Evolutionary conservation across 2,329 filamentous ascomycete species (phyloP).

Genomic region (Ramichloridium luteum): DNA sequence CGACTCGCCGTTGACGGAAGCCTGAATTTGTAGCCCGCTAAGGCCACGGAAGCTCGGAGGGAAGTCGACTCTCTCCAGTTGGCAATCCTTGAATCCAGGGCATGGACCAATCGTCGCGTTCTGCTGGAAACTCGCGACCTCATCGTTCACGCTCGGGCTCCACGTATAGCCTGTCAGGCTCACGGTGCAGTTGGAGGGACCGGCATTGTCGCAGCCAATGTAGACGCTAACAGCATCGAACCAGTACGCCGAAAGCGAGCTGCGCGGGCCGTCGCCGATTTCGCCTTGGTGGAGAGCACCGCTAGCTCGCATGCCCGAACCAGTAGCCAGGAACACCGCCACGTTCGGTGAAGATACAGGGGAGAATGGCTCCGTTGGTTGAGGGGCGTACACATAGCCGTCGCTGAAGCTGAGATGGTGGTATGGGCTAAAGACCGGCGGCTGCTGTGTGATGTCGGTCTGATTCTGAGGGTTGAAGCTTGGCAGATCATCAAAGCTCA

Average conservation of each 20-base stretch:
- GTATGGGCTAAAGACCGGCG: constrained; percentile 37
- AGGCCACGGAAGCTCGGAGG: constrained; percentile 29
- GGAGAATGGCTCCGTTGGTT: constrained; percentile 32
- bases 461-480: constrained; percentile 22
- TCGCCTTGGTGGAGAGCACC: constrained; percentile 29
- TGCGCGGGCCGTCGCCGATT: constrained; percentile 33
- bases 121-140: constrained; percentile 24
- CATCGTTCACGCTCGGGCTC: constrained; percentile 23
- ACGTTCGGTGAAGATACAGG: constrained; percentile 36
- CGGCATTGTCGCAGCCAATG: constrained; percentile 36
- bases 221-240: constrained; percentile 38
- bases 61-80: constrained; percentile 33
- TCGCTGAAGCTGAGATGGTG: constrained; percentile 40
- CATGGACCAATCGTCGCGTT: constrained; percentile 33
- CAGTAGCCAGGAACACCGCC: constrained; percentile 34
- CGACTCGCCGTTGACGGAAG: constrained; percentile 26
- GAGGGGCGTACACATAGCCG: constrained; percentile 38
- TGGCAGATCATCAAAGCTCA: constrained; percentile 26
- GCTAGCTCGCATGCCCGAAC: constrained; percentile 13
- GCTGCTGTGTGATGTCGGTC: constrained; percentile 23
- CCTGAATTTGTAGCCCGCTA: constrained; percentile 38
- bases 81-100: constrained; percentile 29
- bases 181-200: constrained; percentile 29
- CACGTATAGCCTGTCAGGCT: constrained; percentile 37
- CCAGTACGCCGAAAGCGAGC: constrained; percentile 35